These are phyloP conservation scores for Alternaria solani DNA, from an alignment of 2,329 filamentous ascomycete genomes.

Conservation along the genomic window DNA sequence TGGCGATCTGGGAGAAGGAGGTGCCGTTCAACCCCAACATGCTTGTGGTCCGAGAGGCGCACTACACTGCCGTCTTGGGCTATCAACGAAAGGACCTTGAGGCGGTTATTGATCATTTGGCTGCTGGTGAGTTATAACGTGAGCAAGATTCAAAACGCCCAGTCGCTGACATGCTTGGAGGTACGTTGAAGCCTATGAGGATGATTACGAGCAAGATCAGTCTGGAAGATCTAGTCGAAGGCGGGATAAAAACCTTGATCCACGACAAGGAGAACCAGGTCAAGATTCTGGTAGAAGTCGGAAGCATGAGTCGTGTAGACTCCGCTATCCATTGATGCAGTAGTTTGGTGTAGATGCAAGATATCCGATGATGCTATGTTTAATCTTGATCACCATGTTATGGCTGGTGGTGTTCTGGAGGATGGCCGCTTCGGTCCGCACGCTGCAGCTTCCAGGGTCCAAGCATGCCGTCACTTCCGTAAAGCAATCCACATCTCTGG, in stretches of 20 bases:
- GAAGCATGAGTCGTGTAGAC: constrained; percentile 24
- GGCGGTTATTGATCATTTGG: constrained; percentile 64
- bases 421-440: too few species aligned
- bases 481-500: not conserved
- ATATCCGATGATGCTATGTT: not conserved
- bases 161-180: constrained; percentile 39
- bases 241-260: constrained; percentile 65
- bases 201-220: constrained; percentile 70
- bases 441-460: constrained; percentile 1
- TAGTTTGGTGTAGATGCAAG: not conserved
- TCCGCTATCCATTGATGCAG: constrained; percentile 17
- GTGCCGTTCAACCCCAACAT: constrained; percentile 64
- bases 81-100: constrained; percentile 64
- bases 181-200: constrained; percentile 59
- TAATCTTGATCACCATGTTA: not conserved
- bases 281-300: constrained; percentile 66
- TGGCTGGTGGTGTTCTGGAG: not conserved
- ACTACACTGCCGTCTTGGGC: constrained; percentile 59
- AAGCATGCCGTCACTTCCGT: constrained; percentile 15
- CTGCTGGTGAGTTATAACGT: constrained; percentile 36
- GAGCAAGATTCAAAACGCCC: not conserved
- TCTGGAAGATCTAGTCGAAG: constrained; percentile 64
- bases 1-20: constrained; percentile 69
- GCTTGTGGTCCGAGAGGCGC: constrained; percentile 62
- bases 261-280: constrained; percentile 69